A percentile compares a stretch with the other conserved stretches of the same genome.
These are phyloP conservation scores for Laetiporus sulphureus DNA, from an alignment of 1,284 basidiomycete species.

Conservation along the genomic window DNA sequence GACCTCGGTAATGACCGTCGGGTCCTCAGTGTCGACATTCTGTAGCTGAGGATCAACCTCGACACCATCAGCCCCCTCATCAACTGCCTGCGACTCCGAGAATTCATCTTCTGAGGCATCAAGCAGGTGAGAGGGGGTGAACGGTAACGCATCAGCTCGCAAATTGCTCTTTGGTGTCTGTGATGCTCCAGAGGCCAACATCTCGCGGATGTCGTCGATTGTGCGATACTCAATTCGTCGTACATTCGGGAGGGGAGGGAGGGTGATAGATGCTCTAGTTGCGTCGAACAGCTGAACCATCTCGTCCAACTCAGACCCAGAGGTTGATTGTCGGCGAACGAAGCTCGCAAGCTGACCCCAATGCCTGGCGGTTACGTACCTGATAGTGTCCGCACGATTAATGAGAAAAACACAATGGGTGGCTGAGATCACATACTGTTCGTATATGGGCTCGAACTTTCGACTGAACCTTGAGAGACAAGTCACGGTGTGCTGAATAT, in stretches of 20 bases:
- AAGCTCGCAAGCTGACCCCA: conserved; percentile 31
- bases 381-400: conserved; percentile 10
- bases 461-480: conserved; percentile 18
- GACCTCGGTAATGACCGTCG: too few species aligned
- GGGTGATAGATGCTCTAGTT: conserved; percentile 6
- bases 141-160: conserved; percentile 17
- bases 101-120: background rate
- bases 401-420: background rate
- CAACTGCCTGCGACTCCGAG: background rate
- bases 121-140: conserved; percentile 10
- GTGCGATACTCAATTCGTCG: conserved; percentile 28
- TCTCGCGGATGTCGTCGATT: conserved; percentile 20
- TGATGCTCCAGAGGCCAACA: conserved; percentile 9
- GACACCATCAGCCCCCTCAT: too few species aligned
- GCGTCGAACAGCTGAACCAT: conserved; percentile 29
- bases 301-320: conserved; percentile 29
- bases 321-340: conserved; percentile 20
- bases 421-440: conserved; percentile 5
- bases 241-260: conserved; percentile 13
- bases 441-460: conserved; percentile 13
- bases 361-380: conserved; percentile 28
- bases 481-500: conserved; percentile 24
- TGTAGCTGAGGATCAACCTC: too few species aligned
- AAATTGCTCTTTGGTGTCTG: conserved; percentile 5
- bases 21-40: too few species aligned